Percentiles rank a stretch among this genome's conserved stretches.
phyloP scores from a whole-genome alignment of 1,139 yeast genomes.

The Oligophagozyma castellii region DNA sequence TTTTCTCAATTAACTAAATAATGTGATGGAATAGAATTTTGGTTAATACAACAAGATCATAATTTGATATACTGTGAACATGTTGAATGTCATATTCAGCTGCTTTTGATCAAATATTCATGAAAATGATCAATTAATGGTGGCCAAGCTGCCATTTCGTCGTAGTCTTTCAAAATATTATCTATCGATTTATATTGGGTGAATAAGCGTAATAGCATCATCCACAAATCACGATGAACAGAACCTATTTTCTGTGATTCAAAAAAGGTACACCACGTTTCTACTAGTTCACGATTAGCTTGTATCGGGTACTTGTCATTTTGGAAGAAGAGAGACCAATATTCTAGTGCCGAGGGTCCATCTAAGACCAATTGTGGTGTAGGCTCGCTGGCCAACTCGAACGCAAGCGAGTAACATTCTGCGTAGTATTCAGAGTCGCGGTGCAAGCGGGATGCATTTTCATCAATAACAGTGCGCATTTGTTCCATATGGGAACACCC shows the following conservation, averaged over 20 bases:
- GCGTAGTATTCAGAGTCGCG: conserved; percentile 33
- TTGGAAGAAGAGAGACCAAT: conserved; percentile 58
- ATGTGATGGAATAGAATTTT: no score
- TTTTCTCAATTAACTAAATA: no score
- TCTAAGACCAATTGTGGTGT: conserved; percentile 39
- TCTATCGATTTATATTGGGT: conserved; percentile 35
- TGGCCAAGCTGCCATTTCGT: conserved; percentile 87
- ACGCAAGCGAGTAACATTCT: conserved; percentile 55
- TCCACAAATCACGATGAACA: conserved; percentile 69
- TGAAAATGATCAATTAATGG: conserved; percentile 73
- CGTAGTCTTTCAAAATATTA: conserved; percentile 43
- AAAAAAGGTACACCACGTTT: conserved; percentile 22
- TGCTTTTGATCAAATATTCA: no score
- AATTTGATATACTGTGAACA: no score
- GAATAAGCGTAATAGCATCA: conserved; percentile 62
- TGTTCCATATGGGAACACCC: conserved; percentile 28
- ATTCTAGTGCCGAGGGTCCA: conserved; percentile 54
- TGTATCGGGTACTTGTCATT: conserved; percentile 36
- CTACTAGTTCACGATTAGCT: conserved; percentile 30
- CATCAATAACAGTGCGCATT: conserved; percentile 36
- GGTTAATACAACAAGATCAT: no score
- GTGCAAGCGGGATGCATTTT: conserved; percentile 27
- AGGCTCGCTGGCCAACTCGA: conserved; percentile 49
- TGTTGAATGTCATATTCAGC: no score
- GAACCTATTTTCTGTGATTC: conserved; percentile 17